Evolutionary conservation across 2,329 filamentous ascomycete genomes (phyloP).

Genomic region (Hirsutella rhossiliensis): DNA sequence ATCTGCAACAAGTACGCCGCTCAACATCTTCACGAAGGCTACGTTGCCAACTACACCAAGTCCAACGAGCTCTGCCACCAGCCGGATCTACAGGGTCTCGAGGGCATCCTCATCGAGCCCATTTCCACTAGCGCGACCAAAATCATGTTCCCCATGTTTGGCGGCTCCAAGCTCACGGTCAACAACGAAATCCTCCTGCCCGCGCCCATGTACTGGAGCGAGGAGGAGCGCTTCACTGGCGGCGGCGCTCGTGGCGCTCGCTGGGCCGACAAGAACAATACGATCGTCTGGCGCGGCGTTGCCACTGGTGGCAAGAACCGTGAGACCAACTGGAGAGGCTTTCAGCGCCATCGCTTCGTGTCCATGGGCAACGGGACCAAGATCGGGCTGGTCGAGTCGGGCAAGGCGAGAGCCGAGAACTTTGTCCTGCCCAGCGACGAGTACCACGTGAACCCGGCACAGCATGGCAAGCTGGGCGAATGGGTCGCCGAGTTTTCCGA

Average conservation of each 20-base stretch:
- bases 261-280: conserved; percentile 44
- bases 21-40: conserved; percentile 42
- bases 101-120: conserved; percentile 53
- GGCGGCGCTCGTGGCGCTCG: conserved; percentile 36
- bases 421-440: conserved; percentile 37
- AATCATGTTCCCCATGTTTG: conserved; percentile 52
- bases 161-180: conserved; percentile 54
- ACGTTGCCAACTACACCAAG: conserved; percentile 48
- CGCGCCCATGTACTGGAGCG: conserved; percentile 56
- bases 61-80: conserved; percentile 54
- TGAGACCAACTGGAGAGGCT: conserved; percentile 54
- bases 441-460: conserved; percentile 35
- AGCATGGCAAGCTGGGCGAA: conserved; percentile 28
- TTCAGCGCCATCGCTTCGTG: conserved; percentile 66
- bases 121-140: conserved; percentile 43
- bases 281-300: conserved; percentile 53
- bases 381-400: conserved; percentile 35
- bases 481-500: conserved; percentile 40
- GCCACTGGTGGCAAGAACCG: conserved; percentile 52
- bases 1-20: conserved; percentile 33
- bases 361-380: conserved; percentile 58
- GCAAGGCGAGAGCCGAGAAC: conserved; percentile 31
- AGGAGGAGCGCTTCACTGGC: conserved; percentile 50
- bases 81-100: conserved; percentile 47
- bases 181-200: conserved; percentile 62